Evolutionary conservation across 768 basidiomycete species (phyloP).

Genomic region (Cystofilobasidium bisporidii): DNA sequence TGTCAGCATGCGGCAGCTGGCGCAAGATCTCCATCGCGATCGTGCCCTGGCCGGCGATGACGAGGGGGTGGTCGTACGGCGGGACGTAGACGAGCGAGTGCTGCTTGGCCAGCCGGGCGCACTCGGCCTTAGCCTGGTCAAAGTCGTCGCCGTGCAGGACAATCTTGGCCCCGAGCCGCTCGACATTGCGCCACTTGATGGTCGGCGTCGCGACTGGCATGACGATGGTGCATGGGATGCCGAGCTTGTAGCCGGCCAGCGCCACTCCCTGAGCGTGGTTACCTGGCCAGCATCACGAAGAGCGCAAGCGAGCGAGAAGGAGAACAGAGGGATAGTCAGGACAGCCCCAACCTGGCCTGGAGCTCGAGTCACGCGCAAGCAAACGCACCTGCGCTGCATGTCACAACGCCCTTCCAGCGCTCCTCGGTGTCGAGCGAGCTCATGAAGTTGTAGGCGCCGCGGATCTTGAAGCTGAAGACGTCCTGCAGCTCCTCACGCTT

Average conservation of each 20-base stretch:
- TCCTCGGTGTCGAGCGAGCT: conserved; percentile 75
- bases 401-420: conserved; percentile 93
- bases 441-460: conserved; percentile 99
- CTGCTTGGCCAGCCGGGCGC: conserved; percentile 64
- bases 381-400: conserved; percentile 92
- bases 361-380: background rate
- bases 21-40: conserved; percentile 90
- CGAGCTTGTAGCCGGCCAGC: conserved; percentile 74
- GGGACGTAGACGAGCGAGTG: conserved; percentile 84
- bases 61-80: conserved; percentile 91
- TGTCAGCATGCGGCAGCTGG: conserved; percentile 59
- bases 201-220: conserved; percentile 92
- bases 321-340: no score
- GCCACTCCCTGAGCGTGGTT: conserved; percentile 99
- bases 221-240: conserved; percentile 94
- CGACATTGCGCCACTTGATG: conserved; percentile 92
- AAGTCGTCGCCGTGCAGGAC: conserved; percentile 86
- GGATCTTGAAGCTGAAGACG: conserved; percentile 97
- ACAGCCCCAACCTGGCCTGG: background rate
- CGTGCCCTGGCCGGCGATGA: conserved; percentile 96
- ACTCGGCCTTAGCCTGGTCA: conserved; percentile 91
- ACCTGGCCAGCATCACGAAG: conserved; percentile 46
- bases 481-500: conserved; percentile 96
- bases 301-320: background rate
- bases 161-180: conserved; percentile 89